Evolutionary conservation across 1,139 yeast genomes (phyloP), one percentile per base, ranked within the genome.

Genomic region (Arxiozyma heterogenica): DNA sequence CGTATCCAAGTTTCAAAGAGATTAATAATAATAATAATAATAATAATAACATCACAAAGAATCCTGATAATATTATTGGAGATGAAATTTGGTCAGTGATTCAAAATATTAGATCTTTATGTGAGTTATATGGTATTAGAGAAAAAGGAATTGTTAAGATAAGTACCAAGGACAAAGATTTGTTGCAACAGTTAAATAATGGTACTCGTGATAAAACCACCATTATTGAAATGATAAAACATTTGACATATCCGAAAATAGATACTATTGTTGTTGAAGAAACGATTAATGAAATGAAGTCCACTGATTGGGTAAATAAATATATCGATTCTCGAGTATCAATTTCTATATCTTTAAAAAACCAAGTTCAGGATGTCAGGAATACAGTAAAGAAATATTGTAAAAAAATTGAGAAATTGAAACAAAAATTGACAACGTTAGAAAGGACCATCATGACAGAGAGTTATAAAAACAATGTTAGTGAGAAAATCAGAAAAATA

Each of bases 371-470:
- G 41, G 66, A 72, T 45, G 68, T 71, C 39, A 79, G n/a, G 77
- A 97, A 97, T 53, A 91, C 86, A 69, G 83, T 91, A 62, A 42
- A 41, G 17, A 96, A 91, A 69, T 80, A 90, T 63, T 96, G 87
- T 63, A 83, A 85, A 51, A 97, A 91, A 73, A 86, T 93, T 64
- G 68, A 76, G 61, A 91, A 89, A 78, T 91, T 90, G 48, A 70
- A 76, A 62, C 82, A 81, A 77, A 89, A 86, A 75, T 77, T 89
- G 66, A 75, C 71, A 54, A 83, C 81, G 70, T 73, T 78, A 45
- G 69, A 71, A 58, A 75, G 74, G 61, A 67, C 75, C 54, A 75
- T 76, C 64, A 18, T 39, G 8, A 17, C 49, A 4, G 18, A 23
- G 27, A 50, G 44, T 41, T 41, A 44, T 17, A 30, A 45, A 59